Conservation (phyloP, 2,329 filamentous ascomycete species). For the Hymenoscyphus scutula region DNA sequence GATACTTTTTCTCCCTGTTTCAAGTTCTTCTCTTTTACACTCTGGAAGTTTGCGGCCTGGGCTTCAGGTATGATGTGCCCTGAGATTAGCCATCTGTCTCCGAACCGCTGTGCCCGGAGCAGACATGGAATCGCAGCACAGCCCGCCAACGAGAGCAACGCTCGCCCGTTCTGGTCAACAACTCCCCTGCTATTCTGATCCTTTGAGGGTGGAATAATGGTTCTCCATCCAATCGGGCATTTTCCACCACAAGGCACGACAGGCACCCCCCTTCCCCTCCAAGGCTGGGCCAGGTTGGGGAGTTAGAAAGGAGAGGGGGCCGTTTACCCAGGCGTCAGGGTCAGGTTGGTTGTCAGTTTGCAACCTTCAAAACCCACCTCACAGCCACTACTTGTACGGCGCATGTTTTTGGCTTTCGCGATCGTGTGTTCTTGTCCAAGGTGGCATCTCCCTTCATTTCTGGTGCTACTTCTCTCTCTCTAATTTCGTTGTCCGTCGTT, state of each 20-base stretch:
- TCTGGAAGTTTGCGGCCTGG: background rate
- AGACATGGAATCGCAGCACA: background rate
- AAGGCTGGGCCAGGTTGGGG: background rate
- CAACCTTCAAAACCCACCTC: conserved; percentile 6
- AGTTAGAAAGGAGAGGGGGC: background rate
- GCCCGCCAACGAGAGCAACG: background rate
- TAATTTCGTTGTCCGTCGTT: background rate
- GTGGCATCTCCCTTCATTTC: background rate
- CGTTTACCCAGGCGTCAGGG: conserved; percentile 1
- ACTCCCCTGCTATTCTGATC: background rate
- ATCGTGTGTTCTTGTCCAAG: background rate
- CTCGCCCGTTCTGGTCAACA: background rate
- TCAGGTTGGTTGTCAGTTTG: background rate
- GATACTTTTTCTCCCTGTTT: background rate
- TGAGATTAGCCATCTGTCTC: background rate
- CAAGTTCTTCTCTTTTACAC: background rate
- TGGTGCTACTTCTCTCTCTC: background rate
- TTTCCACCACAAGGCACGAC: background rate
- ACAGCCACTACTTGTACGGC: conserved; percentile 11
- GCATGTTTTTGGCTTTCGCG: background rate
- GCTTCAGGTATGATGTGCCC: conserved; percentile 3
- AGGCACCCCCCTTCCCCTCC: background rate
- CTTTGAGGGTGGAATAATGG: background rate
- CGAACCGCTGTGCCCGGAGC: background rate
- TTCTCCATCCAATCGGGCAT: background rate